phyloP scores from a whole-genome alignment of 441 rosid species.

The Adansonia rubrostipa region DNA sequence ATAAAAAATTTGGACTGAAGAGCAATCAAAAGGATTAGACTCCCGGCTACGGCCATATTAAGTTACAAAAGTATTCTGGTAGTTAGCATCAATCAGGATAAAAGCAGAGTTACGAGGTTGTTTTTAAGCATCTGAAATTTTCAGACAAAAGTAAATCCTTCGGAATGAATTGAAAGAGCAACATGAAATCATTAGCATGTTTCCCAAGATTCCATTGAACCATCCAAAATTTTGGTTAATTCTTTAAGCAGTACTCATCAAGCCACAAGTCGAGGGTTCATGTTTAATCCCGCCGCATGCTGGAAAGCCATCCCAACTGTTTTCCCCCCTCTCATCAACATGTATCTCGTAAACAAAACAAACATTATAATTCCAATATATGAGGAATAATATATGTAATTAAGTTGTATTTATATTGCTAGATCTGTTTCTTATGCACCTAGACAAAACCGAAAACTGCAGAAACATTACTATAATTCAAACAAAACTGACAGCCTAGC shows the following conservation, averaged over 20 bases:
- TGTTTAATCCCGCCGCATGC: slow-evolving; percentile 15
- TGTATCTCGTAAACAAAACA: background rate
- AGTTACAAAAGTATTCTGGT: background rate
- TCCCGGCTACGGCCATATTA: background rate
- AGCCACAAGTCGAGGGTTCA: background rate
- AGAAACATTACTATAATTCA: background rate
- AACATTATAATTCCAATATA: background rate
- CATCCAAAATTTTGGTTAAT: background rate
- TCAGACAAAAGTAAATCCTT: background rate
- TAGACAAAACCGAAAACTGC: background rate
- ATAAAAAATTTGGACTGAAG: background rate
- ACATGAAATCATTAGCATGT: background rate
- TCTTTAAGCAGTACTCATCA: background rate
- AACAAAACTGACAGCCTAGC: slow-evolving; percentile 22
- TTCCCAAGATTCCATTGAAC: background rate
- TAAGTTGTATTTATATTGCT: background rate
- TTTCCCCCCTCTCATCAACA: background rate
- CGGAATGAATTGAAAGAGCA: slow-evolving; percentile 2
- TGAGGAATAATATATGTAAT: background rate
- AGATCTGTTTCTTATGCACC: slow-evolving; percentile 16
- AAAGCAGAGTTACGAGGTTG: background rate
- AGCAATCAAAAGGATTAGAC: background rate
- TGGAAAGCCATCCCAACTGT: background rate
- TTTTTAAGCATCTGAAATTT: background rate
- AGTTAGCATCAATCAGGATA: background rate